Conservation (phyloP, 352 stramenopile species). For the Thalassiosira pacifica region DNA sequence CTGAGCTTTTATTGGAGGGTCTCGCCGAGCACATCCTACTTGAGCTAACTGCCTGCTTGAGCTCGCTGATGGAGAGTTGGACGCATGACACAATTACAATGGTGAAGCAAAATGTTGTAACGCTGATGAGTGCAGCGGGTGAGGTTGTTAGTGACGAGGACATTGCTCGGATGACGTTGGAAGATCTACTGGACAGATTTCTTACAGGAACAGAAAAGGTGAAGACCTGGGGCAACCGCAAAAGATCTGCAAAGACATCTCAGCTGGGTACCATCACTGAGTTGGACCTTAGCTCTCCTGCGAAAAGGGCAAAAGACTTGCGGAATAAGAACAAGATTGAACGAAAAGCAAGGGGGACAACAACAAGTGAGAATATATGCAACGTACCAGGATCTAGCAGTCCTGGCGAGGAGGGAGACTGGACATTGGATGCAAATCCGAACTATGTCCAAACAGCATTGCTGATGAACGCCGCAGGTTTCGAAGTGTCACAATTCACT, state of each 20-base stretch:
- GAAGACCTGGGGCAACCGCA: constrained; percentile 31
- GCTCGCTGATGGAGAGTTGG: background rate
- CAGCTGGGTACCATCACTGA: constrained; percentile 19
- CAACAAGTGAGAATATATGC: no score
- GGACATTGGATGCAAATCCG: background rate
- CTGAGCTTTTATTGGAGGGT: constrained; percentile 20
- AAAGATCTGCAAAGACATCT: constrained; percentile 27
- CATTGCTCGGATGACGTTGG: background rate
- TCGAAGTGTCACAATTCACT: background rate
- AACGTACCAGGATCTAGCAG: background rate
- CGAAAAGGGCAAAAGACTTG: background rate
- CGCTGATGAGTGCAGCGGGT: constrained; percentile 24
- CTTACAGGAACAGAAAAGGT: constrained; percentile 14
- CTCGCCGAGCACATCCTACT: constrained; percentile 45
- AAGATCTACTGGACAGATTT: constrained; percentile 28
- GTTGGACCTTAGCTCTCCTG: constrained; percentile 33
- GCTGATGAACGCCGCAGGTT: background rate
- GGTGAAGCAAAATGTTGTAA: constrained; percentile 20
- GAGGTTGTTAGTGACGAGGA: background rate
- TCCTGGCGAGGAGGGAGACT: background rate
- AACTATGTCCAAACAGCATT: constrained; percentile 12
- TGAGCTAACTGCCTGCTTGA: constrained; percentile 5
- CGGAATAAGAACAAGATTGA: background rate
- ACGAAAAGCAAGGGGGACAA: no score
- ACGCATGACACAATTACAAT: background rate